Conservation (phyloP, 371 early-diverging fungal species). For the Batrachochytrium dendrobatidis region DNA sequence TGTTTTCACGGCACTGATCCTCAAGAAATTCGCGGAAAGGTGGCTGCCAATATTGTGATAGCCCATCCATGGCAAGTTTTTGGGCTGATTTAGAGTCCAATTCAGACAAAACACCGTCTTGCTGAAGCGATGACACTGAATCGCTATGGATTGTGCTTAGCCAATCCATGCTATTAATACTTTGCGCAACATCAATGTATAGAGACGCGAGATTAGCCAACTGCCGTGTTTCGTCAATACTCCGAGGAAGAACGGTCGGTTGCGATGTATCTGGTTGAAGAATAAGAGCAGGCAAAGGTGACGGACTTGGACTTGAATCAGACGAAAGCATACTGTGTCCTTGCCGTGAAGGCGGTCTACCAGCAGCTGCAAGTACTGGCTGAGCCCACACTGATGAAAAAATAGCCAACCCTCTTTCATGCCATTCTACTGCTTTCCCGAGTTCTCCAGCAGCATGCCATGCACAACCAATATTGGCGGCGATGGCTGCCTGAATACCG, state of each 20-base stretch:
- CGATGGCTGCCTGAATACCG: constrained; percentile 18
- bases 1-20: constrained; percentile 12
- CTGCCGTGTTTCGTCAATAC: constrained; percentile 3
- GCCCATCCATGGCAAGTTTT: constrained; percentile 20
- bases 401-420: constrained; percentile 15
- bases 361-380: constrained; percentile 12
- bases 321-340: too few relatives aligned
- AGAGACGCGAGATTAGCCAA: constrained; percentile 1
- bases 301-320: too few relatives aligned
- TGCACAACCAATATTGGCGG: constrained; percentile 25
- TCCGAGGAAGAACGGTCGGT: too few relatives aligned
- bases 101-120: too few relatives aligned
- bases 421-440: constrained; percentile 23
- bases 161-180: background rate
- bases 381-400: constrained; percentile 9
- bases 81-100: background rate
- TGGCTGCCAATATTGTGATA: constrained; percentile 35
- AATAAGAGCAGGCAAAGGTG: too few relatives aligned
- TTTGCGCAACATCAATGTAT: background rate
- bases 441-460: constrained; percentile 32
- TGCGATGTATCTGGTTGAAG: too few relatives aligned
- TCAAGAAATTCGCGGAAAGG: constrained; percentile 25
- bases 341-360: background rate
- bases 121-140: too few relatives aligned
- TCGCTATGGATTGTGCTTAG: too few relatives aligned